These are phyloP conservation scores for Penicillium soppii DNA, from an alignment of 495 filamentous ascomycete genomes.

Conservation along the genomic window DNA sequence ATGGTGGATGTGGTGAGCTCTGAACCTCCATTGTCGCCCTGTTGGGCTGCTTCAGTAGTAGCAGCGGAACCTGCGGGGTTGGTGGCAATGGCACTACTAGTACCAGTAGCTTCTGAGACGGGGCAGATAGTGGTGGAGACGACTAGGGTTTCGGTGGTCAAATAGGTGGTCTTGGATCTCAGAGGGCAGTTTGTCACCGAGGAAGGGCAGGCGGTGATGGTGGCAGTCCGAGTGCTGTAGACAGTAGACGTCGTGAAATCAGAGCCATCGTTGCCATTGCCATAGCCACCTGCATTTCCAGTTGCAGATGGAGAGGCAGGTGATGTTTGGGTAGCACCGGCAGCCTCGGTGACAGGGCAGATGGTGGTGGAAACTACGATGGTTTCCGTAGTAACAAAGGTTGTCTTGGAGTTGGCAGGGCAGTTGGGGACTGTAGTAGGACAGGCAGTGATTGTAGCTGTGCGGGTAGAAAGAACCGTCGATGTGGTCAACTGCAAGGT, in stretches of 20 bases:
- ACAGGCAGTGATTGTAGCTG: constrained; percentile 13
- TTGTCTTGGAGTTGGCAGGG: constrained; percentile 6
- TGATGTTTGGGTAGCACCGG: not conserved
- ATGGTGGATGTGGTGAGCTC: constrained; percentile 7
- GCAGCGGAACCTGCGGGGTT: not conserved
- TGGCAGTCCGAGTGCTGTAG: constrained; percentile 13
- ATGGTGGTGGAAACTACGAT: constrained; percentile 15
- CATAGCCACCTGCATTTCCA: not conserved
- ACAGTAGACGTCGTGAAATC: constrained; percentile 14
- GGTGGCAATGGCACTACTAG: constrained; percentile 3
- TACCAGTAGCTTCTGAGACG: constrained; percentile 2
- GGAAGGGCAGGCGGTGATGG: constrained; percentile 19
- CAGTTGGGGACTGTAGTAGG: constrained; percentile 14
- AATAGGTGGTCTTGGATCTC: constrained; percentile 6
- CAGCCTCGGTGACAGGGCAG: constrained; percentile 12
- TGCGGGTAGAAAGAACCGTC: constrained; percentile 5
- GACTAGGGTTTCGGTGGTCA: constrained; percentile 15
- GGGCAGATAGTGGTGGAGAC: constrained; percentile 19
- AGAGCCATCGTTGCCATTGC: not conserved
- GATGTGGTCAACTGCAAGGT: constrained; percentile 7
- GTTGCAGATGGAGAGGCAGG: not conserved
- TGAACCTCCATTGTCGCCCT: not conserved
- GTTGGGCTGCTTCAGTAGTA: not conserved
- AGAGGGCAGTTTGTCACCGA: constrained; percentile 14
- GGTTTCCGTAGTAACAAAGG: constrained; percentile 12